phyloP scores from a whole-genome alignment of 2,329 filamentous ascomycete genomes.

The Alternaria angustiovoidea region DNA sequence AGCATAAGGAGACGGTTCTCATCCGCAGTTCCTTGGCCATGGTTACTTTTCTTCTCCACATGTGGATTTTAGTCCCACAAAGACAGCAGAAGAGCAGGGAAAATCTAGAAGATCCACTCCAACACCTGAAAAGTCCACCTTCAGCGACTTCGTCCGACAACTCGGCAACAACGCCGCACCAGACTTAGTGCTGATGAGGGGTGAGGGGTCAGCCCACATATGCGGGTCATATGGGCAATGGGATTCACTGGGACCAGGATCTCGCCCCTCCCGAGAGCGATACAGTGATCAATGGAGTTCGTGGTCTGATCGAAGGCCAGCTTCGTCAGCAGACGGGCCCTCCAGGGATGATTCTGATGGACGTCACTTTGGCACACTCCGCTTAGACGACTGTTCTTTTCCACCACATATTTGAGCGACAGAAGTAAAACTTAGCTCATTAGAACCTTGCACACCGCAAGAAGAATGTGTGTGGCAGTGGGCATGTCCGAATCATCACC shows the following conservation, averaged over 20 bases:
- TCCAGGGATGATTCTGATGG: not conserved
- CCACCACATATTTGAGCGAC: not conserved
- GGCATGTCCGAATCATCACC: constrained; percentile 3
- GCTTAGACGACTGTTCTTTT: not conserved
- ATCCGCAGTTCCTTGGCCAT: not conserved
- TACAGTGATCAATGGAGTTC: not conserved
- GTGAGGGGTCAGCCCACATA: constrained; percentile 17
- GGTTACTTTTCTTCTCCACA: constrained; percentile 1
- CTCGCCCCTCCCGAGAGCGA: constrained; percentile 10
- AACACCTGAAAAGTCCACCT: not conserved
- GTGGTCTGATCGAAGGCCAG: not conserved
- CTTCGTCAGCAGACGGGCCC: constrained; percentile 2
- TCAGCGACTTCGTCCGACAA: not conserved
- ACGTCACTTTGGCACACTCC: constrained; percentile 1
- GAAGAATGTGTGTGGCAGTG: not conserved
- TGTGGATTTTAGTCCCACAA: not conserved
- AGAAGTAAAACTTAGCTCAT: not conserved
- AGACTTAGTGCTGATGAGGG: constrained; percentile 10
- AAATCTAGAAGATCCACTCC: not conserved
- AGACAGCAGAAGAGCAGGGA: constrained; percentile 3
- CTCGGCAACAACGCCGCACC: not conserved
- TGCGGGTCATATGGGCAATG: constrained; percentile 15
- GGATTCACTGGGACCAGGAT: constrained; percentile 9
- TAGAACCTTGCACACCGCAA: not conserved
- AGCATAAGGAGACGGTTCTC: not conserved